These are phyloP conservation scores for Raffaelea albimanens DNA, from an alignment of 2,329 filamentous ascomycete species.

Conservation along the genomic window DNA sequence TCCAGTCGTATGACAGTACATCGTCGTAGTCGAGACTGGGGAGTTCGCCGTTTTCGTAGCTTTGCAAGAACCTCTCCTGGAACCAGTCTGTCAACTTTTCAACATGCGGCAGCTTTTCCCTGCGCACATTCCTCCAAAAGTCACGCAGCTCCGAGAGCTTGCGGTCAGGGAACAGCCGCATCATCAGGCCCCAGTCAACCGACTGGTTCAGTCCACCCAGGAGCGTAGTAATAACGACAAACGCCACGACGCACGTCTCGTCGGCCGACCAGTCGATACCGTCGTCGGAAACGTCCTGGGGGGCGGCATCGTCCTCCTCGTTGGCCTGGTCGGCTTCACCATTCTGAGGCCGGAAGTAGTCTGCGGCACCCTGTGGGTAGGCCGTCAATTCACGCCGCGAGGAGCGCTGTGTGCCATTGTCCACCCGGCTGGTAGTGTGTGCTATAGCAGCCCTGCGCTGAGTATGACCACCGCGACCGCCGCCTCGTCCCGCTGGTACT, in stretches of 20 bases:
- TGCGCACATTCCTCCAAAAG: constrained; percentile 44
- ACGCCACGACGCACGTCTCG: constrained; percentile 41
- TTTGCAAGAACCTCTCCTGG: constrained; percentile 53
- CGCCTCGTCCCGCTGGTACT: no score
- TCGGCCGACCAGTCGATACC: constrained; percentile 33
- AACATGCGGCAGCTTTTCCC: constrained; percentile 42
- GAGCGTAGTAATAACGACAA: constrained; percentile 47
- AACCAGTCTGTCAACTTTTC: constrained; percentile 53
- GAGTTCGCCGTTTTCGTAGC: constrained; percentile 54
- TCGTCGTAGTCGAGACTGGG: constrained; percentile 55
- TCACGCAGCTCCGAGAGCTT: constrained; percentile 41
- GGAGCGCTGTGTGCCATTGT: constrained; percentile 18
- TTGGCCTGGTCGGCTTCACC: not conserved
- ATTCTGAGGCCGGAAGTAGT: constrained; percentile 19
- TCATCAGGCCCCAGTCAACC: constrained; percentile 52
- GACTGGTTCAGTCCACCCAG: constrained; percentile 50
- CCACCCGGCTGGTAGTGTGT: constrained; percentile 2
- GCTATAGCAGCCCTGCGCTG: not conserved
- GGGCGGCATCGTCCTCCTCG: constrained; percentile 1
- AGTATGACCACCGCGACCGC: no score
- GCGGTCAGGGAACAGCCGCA: constrained; percentile 44
- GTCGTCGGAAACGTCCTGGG: constrained; percentile 16
- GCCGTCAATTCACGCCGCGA: constrained; percentile 21
- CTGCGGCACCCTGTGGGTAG: constrained; percentile 21
- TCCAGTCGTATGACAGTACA: constrained; percentile 59